A percentile compares a stretch with the other conserved stretches of the same genome.
Conservation (phyloP, 2,329 filamentous ascomycete species). For the Sporothrix variecibatus region DNA sequence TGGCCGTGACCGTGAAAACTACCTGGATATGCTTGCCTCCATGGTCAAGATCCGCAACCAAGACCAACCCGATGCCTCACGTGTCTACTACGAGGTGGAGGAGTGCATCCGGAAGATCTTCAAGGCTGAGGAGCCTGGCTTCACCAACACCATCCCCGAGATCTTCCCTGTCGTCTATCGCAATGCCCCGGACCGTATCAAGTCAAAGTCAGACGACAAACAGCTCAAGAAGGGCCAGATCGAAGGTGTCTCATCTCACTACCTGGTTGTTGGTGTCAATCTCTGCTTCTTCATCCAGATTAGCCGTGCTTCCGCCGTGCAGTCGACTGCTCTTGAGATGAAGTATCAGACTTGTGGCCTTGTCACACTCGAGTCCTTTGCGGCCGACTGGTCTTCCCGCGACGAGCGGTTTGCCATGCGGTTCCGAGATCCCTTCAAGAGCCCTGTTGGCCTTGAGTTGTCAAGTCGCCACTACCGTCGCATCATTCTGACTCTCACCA, state of each 20-base stretch:
- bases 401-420: slow-evolving; percentile 59
- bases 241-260: slow-evolving; percentile 57
- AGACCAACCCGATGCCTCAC: slow-evolving; percentile 40
- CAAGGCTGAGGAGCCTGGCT: slow-evolving; percentile 47
- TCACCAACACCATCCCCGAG: slow-evolving; percentile 40
- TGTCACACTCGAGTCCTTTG: slow-evolving; percentile 54
- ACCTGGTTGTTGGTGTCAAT: slow-evolving; percentile 56
- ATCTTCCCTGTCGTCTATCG: slow-evolving; percentile 58
- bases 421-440: slow-evolving; percentile 49
- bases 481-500: slow-evolving; percentile 57
- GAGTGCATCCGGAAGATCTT: slow-evolving; percentile 50
- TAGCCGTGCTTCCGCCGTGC: slow-evolving; percentile 45
- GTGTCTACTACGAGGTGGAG: slow-evolving; percentile 51
- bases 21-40: slow-evolving; percentile 48
- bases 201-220: slow-evolving; percentile 44
- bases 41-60: slow-evolving; percentile 41
- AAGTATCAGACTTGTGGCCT: slow-evolving; percentile 55
- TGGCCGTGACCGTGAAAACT: slow-evolving; percentile 52
- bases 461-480: slow-evolving; percentile 57
- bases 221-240: slow-evolving; percentile 44
- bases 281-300: slow-evolving; percentile 56
- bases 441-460: slow-evolving; percentile 44
- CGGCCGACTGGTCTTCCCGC: slow-evolving; percentile 52
- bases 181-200: slow-evolving; percentile 42
- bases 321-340: slow-evolving; percentile 50